phyloP scores from a whole-genome alignment of 768 basidiomycete species.

The Coprinopsis cinerea region DNA sequence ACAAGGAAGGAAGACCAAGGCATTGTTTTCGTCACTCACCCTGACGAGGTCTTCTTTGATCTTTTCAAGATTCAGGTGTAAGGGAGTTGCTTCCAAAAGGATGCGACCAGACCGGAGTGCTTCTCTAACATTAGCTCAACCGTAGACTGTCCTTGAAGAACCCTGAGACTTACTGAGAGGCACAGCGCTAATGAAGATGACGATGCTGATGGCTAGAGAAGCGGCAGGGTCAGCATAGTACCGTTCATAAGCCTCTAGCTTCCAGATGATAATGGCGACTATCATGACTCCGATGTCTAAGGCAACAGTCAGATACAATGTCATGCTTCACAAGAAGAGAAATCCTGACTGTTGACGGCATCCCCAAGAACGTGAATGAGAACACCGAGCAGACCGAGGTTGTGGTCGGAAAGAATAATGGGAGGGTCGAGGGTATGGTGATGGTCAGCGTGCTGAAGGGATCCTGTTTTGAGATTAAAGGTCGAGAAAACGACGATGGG shows the following conservation, averaged over 20 bases:
- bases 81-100: slow-evolving; percentile 46
- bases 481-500: not conserved
- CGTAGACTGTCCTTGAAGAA: not conserved
- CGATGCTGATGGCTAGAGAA: slow-evolving; percentile 42
- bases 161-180: slow-evolving; percentile 37
- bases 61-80: slow-evolving; percentile 43
- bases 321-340: not conserved
- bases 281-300: slow-evolving; percentile 51
- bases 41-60: slow-evolving; percentile 42
- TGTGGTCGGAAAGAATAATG: slow-evolving; percentile 23
- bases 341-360: slow-evolving; percentile 42
- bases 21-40: slow-evolving; percentile 22
- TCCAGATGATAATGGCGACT: slow-evolving; percentile 45
- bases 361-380: slow-evolving; percentile 48
- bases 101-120: slow-evolving; percentile 44
- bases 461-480: not conserved
- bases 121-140: slow-evolving; percentile 14
- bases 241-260: slow-evolving; percentile 34
- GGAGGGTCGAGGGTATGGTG: slow-evolving; percentile 41
- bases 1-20: not conserved
- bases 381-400: slow-evolving; percentile 43
- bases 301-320: not conserved
- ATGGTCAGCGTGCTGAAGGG: slow-evolving; percentile 39
- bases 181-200: slow-evolving; percentile 48
- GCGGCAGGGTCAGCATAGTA: slow-evolving; percentile 52